These are phyloP conservation scores for Kurtzmaniella cleridarum DNA, from an alignment of 805 yeast species.

Conservation along the genomic window DNA sequence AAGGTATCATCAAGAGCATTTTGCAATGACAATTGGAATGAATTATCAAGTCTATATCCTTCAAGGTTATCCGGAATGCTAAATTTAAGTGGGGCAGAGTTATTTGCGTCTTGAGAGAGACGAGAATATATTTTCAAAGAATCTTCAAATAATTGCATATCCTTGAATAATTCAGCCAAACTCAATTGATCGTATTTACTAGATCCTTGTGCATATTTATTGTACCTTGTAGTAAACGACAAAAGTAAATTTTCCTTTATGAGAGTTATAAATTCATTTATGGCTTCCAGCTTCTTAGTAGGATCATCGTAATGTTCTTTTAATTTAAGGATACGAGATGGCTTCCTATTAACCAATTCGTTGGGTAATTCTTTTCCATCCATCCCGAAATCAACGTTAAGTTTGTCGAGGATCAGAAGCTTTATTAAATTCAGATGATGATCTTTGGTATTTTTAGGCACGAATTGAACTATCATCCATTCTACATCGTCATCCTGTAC, in stretches of 20 bases:
- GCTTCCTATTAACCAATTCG: background rate
- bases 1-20: slow-evolving; percentile 8
- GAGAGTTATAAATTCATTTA: slow-evolving; percentile 40
- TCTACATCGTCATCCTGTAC: slow-evolving; percentile 41
- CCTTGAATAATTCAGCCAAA: slow-evolving; percentile 47
- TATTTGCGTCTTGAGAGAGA: slow-evolving; percentile 26
- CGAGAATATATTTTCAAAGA: slow-evolving; percentile 49
- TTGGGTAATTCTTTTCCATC: slow-evolving; percentile 31
- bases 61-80: slow-evolving; percentile 4
- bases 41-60: background rate
- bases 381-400: slow-evolving; percentile 45
- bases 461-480: slow-evolving; percentile 56
- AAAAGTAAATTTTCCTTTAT: slow-evolving; percentile 46
- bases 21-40: background rate
- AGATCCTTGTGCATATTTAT: slow-evolving; percentile 6
- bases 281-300: slow-evolving; percentile 43
- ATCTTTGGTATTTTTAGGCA: slow-evolving; percentile 33
- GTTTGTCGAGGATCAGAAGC: slow-evolving; percentile 48
- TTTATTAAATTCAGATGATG: slow-evolving; percentile 35
- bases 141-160: slow-evolving; percentile 56
- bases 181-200: slow-evolving; percentile 27
- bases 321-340: slow-evolving; percentile 24
- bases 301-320: slow-evolving; percentile 28
- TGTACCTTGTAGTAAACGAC: slow-evolving; percentile 40
- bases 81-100: background rate